These are phyloP conservation scores for Auricularia heimuer DNA, from an alignment of 768 basidiomycete species.

Conservation along the genomic window DNA sequence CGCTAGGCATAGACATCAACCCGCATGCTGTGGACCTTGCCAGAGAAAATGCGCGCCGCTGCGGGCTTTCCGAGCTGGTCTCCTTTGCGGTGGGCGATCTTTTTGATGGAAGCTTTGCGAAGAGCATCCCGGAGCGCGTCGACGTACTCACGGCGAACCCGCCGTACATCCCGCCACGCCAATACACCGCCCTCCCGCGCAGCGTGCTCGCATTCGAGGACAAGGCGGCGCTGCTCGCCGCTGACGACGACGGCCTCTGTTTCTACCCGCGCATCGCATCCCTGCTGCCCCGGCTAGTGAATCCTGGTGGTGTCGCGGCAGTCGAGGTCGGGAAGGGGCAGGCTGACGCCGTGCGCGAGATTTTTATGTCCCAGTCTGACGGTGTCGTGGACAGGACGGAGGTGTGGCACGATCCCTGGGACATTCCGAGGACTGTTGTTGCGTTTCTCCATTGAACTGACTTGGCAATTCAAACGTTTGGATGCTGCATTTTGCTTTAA, in stretches of 20 bases:
- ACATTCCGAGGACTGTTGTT: slow-evolving; percentile 56
- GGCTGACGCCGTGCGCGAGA: slow-evolving; percentile 47
- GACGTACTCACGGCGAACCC: slow-evolving; percentile 80
- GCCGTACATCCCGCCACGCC: slow-evolving; percentile 67
- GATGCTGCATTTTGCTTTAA: too few relatives aligned
- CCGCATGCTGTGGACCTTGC: slow-evolving; percentile 60
- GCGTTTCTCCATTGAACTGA: slow-evolving; percentile 13
- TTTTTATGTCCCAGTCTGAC: slow-evolving; percentile 48
- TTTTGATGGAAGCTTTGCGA: slow-evolving; percentile 12
- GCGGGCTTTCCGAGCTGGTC: slow-evolving; percentile 18
- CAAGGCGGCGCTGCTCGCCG: slow-evolving; percentile 70
- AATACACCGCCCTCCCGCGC: slow-evolving; percentile 52
- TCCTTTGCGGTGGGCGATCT: slow-evolving; percentile 12
- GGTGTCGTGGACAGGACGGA: slow-evolving; percentile 36
- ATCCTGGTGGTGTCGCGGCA: slow-evolving; percentile 45
- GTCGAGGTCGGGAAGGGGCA: slow-evolving; percentile 76
- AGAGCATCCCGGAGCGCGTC: slow-evolving; percentile 31
- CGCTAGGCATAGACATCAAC: slow-evolving; percentile 32
- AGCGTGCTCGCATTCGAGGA: slow-evolving; percentile 78
- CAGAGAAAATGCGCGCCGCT: slow-evolving; percentile 31
- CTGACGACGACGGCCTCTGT: slow-evolving; percentile 41
- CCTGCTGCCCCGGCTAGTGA: slow-evolving; percentile 46
- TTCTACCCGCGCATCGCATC: slow-evolving; percentile 67
- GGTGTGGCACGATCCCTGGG: slow-evolving; percentile 78
- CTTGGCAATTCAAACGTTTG: neutral